phyloP scores from a whole-genome alignment of 805 yeast species.

The Cyberlindnera japonica region DNA sequence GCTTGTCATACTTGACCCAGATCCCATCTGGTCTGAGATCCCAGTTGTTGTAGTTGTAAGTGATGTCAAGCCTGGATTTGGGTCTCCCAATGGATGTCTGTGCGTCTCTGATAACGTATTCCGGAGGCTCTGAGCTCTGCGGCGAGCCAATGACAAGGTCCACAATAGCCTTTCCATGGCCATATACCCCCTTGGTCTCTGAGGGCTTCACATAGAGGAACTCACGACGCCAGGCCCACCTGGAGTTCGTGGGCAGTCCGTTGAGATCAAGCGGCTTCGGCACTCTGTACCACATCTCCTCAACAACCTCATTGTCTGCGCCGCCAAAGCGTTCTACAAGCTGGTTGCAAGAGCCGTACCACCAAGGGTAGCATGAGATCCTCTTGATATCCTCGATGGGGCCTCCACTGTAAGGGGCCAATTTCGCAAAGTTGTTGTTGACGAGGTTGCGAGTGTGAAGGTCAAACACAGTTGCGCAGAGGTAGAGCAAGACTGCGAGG shows the following conservation, averaged over 20 bases:
- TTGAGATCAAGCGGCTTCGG: slow-evolving; percentile 25
- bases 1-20: slow-evolving; percentile 51
- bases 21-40: slow-evolving; percentile 43
- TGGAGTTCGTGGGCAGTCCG: slow-evolving; percentile 10
- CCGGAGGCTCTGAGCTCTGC: slow-evolving; percentile 33
- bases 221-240: slow-evolving; percentile 23
- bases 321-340: slow-evolving; percentile 16
- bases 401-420: slow-evolving; percentile 29
- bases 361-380: slow-evolving; percentile 31
- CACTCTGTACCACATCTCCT: slow-evolving; percentile 27
- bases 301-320: slow-evolving; percentile 3
- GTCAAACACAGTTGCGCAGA: slow-evolving; percentile 15
- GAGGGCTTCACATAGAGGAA: slow-evolving; percentile 29
- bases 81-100: slow-evolving; percentile 27
- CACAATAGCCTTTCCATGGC: slow-evolving; percentile 32
- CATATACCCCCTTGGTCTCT: slow-evolving; percentile 9
- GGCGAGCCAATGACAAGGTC: slow-evolving; percentile 43
- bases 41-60: slow-evolving; percentile 37
- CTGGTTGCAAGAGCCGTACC: slow-evolving; percentile 28
- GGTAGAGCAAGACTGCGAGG: slow-evolving; percentile 8
- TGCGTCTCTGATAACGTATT: slow-evolving; percentile 35
- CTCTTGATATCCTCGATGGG: slow-evolving; percentile 29
- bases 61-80: slow-evolving; percentile 24
- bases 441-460: slow-evolving; percentile 23
- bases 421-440: slow-evolving; percentile 16